Evolutionary conservation across 1,139 yeast genomes (phyloP), one percentile per base, ranked within the genome.

Genomic region (Kodamaea alishanica): DNA sequence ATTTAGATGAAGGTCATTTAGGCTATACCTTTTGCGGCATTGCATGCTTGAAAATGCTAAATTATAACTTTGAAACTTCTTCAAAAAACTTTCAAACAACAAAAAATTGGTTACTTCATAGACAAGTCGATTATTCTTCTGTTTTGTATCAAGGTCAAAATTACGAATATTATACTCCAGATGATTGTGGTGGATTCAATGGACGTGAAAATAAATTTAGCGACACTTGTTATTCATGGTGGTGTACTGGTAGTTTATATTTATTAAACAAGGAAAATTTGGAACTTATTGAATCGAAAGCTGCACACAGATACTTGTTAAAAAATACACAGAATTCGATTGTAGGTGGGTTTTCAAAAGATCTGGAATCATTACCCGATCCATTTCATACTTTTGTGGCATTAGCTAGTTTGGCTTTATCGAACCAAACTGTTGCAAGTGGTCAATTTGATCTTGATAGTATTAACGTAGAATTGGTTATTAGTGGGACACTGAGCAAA

Each of bases 201-300:
- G 98, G 98, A 0, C 69, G 98, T 36, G 79, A 78, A 23, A 88
- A 89, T 56, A 92, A 92, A 57, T 75, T 73, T 37, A 84, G 85
- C 4, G 98, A 92, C 58, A 85, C 96, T 0, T 92, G 98, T 63
- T 92, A 92, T 59, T 77, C 87, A 6, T 92, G 90, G 74, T 92
- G 98, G 98, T 77, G 80, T 35, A 59, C 80, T 7, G 94, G 79
- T 1, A 69, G 88, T 7, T 63, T 89, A 43, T 56, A 57, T 2
- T 46, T 83, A 34, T 58, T 81, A 26, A 55, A 52, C 11, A 36
- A 40, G 1, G 44, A 42, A 4, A 50, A 49, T 27, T 50, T 55
- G 40, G 44, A 50, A 0, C 55, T 79, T 11, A 52, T 77, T 1
- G 70, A 81, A 41, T 35, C 50, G 1, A 54, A 55, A 0, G 55